phyloP scores from a whole-genome alignment of 2,329 filamentous ascomycete genomes.

The Venturia nashicola region DNA sequence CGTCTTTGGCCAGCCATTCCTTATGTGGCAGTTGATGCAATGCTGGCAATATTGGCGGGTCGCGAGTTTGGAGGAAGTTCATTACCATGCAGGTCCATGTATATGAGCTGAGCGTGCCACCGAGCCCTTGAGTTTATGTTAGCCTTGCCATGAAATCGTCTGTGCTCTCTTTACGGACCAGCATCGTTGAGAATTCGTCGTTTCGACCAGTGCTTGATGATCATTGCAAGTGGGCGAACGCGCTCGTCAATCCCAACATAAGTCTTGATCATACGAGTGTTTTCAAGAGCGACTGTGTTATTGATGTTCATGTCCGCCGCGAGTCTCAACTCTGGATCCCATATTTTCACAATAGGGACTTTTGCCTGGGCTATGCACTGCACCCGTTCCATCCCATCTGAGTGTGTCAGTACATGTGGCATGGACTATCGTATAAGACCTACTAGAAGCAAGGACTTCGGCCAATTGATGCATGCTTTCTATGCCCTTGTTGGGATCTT shows the following conservation, averaged over 20 bases:
- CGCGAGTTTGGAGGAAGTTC: slow-evolving; percentile 81
- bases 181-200: slow-evolving; percentile 89
- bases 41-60: slow-evolving; percentile 72
- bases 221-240: slow-evolving; percentile 86
- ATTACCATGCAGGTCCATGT: slow-evolving; percentile 99
- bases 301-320: slow-evolving; percentile 99
- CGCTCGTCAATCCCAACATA: slow-evolving; percentile 90
- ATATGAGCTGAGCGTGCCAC: slow-evolving; percentile 92
- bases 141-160: neutral
- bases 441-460: slow-evolving; percentile 73
- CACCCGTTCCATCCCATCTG: slow-evolving; percentile 93
- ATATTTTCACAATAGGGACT: slow-evolving; percentile 96
- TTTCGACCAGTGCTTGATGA: slow-evolving; percentile 96
- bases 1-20: slow-evolving; percentile 49
- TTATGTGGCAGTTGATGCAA: slow-evolving; percentile 63
- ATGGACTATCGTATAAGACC: slow-evolving; percentile 23
- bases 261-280: slow-evolving; percentile 94
- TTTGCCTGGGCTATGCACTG: slow-evolving; percentile 91
- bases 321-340: slow-evolving; percentile 83
- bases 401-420: slow-evolving; percentile 4
- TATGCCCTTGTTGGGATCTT: slow-evolving; percentile 75
- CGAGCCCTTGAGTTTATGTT: slow-evolving; percentile 50
- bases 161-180: slow-evolving; percentile 45
- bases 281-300: slow-evolving; percentile 87
- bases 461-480: slow-evolving; percentile 87